A percentile compares a stretch with the other conserved stretches of the same genome.
Conservation (phyloP, 1,284 basidiomycete genomes). For the Rhizoctonia solani region DNA sequence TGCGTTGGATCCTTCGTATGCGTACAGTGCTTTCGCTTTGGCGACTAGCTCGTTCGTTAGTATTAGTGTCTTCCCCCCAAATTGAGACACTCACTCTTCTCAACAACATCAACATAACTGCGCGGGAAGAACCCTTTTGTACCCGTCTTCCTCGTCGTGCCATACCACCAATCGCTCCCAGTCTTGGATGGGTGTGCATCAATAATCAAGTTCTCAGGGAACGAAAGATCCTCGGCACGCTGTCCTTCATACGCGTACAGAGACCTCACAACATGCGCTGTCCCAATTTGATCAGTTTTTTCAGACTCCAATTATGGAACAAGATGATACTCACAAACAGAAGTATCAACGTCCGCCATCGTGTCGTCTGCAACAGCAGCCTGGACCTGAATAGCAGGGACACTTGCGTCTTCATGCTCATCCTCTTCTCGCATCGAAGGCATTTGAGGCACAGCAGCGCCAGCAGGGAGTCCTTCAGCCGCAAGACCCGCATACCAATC, state of each 20-base stretch:
- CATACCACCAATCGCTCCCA: slow-evolving; percentile 93
- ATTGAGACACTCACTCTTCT: slow-evolving; percentile 59
- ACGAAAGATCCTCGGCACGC: slow-evolving; percentile 83
- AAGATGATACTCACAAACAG: slow-evolving; percentile 57
- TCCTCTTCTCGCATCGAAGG: slow-evolving; percentile 55
- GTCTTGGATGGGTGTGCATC: slow-evolving; percentile 83
- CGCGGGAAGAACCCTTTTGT: slow-evolving; percentile 89
- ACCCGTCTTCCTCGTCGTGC: slow-evolving; percentile 67
- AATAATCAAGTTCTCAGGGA: slow-evolving; percentile 81
- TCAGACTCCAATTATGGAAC: slow-evolving; percentile 13
- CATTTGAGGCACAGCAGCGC: slow-evolving; percentile 4
- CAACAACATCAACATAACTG: slow-evolving; percentile 78
- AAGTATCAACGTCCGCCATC: slow-evolving; percentile 79
- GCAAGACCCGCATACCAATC: slow-evolving; percentile 94
- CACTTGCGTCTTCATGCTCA: slow-evolving; percentile 45
- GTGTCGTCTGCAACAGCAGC: slow-evolving; percentile 51
- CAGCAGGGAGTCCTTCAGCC: slow-evolving; percentile 57
- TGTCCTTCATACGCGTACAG: slow-evolving; percentile 84
- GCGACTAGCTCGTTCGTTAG: slow-evolving; percentile 43
- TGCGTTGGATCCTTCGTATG: slow-evolving; percentile 66
- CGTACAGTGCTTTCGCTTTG: slow-evolving; percentile 77
- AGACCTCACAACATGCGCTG: slow-evolving; percentile 75
- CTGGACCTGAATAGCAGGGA: slow-evolving; percentile 63
- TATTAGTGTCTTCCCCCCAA: background rate
- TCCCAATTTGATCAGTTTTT: slow-evolving; percentile 25